phyloP scores from a whole-genome alignment of 129 eudicot species.

The Silybum marianum region DNA sequence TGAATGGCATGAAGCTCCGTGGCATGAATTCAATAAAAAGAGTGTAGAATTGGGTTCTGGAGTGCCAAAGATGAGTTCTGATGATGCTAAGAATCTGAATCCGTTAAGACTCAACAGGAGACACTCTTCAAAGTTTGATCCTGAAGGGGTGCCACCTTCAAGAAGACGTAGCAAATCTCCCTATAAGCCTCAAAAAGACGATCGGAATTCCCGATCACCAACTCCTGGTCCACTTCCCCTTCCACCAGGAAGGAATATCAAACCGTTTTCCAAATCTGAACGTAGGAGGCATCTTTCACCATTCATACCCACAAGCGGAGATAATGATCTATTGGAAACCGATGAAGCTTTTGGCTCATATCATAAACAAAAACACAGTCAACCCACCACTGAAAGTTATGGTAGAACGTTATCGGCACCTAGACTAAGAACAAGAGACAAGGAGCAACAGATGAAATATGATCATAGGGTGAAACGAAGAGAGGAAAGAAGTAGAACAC shows the following conservation, averaged over 20 bases:
- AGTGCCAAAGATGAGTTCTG: slow-evolving; percentile 21
- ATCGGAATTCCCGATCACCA: slow-evolving; percentile 36
- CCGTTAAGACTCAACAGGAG: slow-evolving; percentile 33
- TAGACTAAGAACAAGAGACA: slow-evolving; percentile 48
- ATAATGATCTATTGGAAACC: slow-evolving; percentile 9
- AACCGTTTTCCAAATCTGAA: slow-evolving; percentile 62
- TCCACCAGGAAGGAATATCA: slow-evolving; percentile 45
- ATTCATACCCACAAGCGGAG: neutral
- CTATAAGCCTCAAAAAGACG: slow-evolving; percentile 44
- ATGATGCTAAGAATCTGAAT: slow-evolving; percentile 29
- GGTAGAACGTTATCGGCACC: slow-evolving; percentile 72
- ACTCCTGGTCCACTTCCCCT: slow-evolving; percentile 36
- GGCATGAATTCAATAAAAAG: slow-evolving; percentile 35
- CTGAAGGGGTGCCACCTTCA: slow-evolving; percentile 45
- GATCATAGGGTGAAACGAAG: slow-evolving; percentile 38
- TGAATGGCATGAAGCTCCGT: slow-evolving; percentile 44
- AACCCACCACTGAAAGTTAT: slow-evolving; percentile 15
- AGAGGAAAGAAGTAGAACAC: slow-evolving; percentile 38
- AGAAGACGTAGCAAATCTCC: slow-evolving; percentile 73
- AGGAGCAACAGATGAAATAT: slow-evolving; percentile 25
- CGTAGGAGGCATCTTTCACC: slow-evolving; percentile 46
- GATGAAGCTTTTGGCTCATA: slow-evolving; percentile 23
- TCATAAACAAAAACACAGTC: slow-evolving; percentile 33
- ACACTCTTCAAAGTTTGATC: slow-evolving; percentile 41
- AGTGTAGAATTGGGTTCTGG: slow-evolving; percentile 22